Evolutionary conservation across 1,284 basidiomycete genomes (phyloP).

Genomic region (Exobasidium rhododendri): DNA sequence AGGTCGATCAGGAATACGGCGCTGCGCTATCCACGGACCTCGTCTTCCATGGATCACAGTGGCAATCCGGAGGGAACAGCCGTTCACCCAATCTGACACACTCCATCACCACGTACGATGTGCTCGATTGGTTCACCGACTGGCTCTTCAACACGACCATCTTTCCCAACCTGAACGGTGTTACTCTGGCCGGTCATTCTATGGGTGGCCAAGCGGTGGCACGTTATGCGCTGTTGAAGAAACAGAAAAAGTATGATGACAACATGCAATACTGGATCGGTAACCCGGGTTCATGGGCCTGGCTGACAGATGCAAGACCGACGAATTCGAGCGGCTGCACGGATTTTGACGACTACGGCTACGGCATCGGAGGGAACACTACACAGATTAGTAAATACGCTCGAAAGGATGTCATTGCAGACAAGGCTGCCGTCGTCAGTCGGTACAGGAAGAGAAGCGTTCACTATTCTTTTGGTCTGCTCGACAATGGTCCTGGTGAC

Average conservation of each 20-base stretch:
- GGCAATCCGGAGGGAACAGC: constrained; percentile 38
- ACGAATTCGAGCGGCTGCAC: constrained; percentile 21
- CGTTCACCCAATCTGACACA: constrained; percentile 24
- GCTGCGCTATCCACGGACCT: constrained; percentile 32
- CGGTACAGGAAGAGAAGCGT: constrained; percentile 34
- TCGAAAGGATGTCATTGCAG: constrained; percentile 29
- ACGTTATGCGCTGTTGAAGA: constrained; percentile 35
- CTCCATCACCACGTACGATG: constrained; percentile 31
- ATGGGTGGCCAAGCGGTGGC: constrained; percentile 47
- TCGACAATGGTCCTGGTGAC: constrained; percentile 48
- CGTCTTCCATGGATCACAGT: constrained; percentile 35
- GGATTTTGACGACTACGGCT: constrained; percentile 30
- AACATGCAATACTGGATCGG: constrained; percentile 39
- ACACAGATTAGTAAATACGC: constrained; percentile 29
- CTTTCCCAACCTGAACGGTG: constrained; percentile 36
- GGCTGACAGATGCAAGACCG: constrained; percentile 29
- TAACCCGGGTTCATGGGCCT: constrained; percentile 45
- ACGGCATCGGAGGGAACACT: constrained; percentile 31
- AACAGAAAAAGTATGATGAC: constrained; percentile 23
- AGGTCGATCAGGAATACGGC: constrained; percentile 27
- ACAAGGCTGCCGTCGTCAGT: constrained; percentile 25
- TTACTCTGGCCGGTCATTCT: constrained; percentile 43
- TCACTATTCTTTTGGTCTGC: constrained; percentile 39
- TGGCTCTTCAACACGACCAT: constrained; percentile 35
- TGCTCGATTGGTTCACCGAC: constrained; percentile 38